Percentiles rank a stretch among this genome's conserved stretches.
Conservation (phyloP, 2,329 filamentous ascomycete species). For the Cladosporium halotolerans region DNA sequence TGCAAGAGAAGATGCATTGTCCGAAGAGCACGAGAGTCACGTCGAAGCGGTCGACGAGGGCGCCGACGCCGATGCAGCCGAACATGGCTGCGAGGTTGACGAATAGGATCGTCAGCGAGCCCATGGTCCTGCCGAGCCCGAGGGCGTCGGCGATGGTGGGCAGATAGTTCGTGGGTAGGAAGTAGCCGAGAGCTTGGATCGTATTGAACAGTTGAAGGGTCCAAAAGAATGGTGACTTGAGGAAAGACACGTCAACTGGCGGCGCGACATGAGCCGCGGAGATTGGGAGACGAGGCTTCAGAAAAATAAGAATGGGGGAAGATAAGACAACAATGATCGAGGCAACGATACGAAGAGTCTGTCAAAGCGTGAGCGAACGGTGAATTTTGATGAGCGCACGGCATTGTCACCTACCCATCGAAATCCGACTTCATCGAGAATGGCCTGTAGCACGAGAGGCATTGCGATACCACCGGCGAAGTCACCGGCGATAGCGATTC, state of each 20-base stretch:
- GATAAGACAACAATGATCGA: slow-evolving; percentile 27
- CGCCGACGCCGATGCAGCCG: slow-evolving; percentile 35
- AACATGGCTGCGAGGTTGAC: slow-evolving; percentile 35
- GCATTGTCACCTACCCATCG: slow-evolving; percentile 20
- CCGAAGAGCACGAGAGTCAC: slow-evolving; percentile 35
- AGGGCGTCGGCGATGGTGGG: slow-evolving; percentile 36
- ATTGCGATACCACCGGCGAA: slow-evolving; percentile 41
- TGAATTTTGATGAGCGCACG: not conserved
- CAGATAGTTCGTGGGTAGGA: slow-evolving; percentile 40
- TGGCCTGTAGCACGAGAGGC: slow-evolving; percentile 38
- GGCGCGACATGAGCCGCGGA: slow-evolving; percentile 16
- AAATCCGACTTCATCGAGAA: slow-evolving; percentile 38
- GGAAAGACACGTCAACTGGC: slow-evolving; percentile 33
- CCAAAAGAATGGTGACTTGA: slow-evolving; percentile 34
- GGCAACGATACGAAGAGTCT: slow-evolving; percentile 40
- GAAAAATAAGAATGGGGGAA: slow-evolving; percentile 13
- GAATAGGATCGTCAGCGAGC: slow-evolving; percentile 35
- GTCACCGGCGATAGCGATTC: slow-evolving; percentile 40
- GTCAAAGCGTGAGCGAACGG: slow-evolving; percentile 14
- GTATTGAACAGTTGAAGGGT: slow-evolving; percentile 38
- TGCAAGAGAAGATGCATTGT: slow-evolving; percentile 31
- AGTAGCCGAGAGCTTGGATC: slow-evolving; percentile 38
- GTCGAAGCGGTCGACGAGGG: slow-evolving; percentile 34
- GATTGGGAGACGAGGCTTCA: slow-evolving; percentile 17
- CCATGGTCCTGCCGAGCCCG: slow-evolving; percentile 29